Conservation (phyloP, 495 filamentous ascomycete genomes). For the Tuber melanosporum region DNA sequence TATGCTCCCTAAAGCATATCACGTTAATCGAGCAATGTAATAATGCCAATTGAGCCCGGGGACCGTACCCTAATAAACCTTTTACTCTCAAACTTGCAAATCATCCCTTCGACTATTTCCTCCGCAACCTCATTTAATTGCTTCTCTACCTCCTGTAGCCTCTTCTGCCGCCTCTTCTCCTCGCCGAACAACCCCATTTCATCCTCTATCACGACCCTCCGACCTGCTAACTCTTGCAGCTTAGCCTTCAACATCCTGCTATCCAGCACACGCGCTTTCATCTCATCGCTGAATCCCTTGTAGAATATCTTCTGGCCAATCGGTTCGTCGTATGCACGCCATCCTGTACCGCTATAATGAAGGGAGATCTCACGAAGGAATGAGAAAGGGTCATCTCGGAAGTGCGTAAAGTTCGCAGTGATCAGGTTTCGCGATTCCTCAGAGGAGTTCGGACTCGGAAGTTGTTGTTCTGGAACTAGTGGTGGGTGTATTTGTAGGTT, state of each 20-base stretch:
- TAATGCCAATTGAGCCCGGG: neutral
- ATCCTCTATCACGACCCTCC: slow-evolving; percentile 66
- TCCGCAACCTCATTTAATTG: slow-evolving; percentile 67
- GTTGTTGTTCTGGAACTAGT: slow-evolving; percentile 29
- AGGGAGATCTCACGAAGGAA: slow-evolving; percentile 89
- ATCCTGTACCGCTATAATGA: slow-evolving; percentile 83
- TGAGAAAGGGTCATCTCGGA: slow-evolving; percentile 59
- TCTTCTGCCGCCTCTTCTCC: slow-evolving; percentile 54
- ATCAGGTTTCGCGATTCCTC: slow-evolving; percentile 39
- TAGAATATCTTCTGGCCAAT: slow-evolving; percentile 93
- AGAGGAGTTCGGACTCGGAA: slow-evolving; percentile 9
- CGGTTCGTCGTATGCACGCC: slow-evolving; percentile 85
- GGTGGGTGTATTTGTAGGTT: slow-evolving; percentile 33
- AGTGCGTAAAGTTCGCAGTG: slow-evolving; percentile 37
- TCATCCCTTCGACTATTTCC: slow-evolving; percentile 85
- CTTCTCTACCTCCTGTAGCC: slow-evolving; percentile 48
- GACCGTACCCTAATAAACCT: slow-evolving; percentile 62
- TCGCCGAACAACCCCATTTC: slow-evolving; percentile 62
- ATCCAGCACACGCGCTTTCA: slow-evolving; percentile 68
- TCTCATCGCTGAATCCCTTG: slow-evolving; percentile 79
- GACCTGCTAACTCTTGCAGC: slow-evolving; percentile 68
- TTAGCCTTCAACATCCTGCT: slow-evolving; percentile 66
- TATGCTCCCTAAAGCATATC: slow-evolving; percentile 57
- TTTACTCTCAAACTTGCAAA: slow-evolving; percentile 97
- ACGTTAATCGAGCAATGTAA: neutral